phyloP scores from a whole-genome alignment of 2,329 filamentous ascomycete species.

The Akanthomyces dipterigenus region DNA sequence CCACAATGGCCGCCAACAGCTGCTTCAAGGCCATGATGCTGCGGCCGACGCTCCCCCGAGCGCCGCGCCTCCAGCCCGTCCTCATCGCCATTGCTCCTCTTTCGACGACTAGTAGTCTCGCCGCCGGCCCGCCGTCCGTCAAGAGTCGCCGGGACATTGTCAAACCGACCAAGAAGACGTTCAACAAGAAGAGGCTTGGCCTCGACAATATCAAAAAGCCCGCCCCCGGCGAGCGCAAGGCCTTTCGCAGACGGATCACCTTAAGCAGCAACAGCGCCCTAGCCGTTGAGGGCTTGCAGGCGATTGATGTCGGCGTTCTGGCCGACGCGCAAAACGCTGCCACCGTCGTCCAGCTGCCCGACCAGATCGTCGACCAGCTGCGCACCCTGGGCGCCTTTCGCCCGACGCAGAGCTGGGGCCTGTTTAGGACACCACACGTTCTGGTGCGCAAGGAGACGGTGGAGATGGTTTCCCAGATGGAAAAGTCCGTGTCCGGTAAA shows the following conservation, averaged over 20 bases:
- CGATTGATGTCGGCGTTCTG: constrained; percentile 51
- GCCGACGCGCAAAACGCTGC: constrained; percentile 51
- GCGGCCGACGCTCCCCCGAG: constrained; percentile 26
- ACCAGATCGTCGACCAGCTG: constrained; percentile 68
- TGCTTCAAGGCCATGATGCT: constrained; percentile 36
- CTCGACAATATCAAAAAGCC: constrained; percentile 49
- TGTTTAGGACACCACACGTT: constrained; percentile 76
- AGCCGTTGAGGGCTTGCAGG: constrained; percentile 60
- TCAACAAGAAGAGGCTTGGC: constrained; percentile 42
- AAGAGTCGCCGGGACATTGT: constrained; percentile 31
- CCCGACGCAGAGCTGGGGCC: constrained; percentile 75
- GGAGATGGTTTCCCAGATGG: constrained; percentile 59
- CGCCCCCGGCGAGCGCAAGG: constrained; percentile 74
- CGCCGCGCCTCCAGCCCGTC: constrained; percentile 27
- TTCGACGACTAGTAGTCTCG: constrained; percentile 29
- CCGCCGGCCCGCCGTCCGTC: constrained; percentile 19
- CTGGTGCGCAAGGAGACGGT: constrained; percentile 75
- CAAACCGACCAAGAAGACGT: constrained; percentile 38
- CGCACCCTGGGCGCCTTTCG: constrained; percentile 87
- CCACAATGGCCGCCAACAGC: constrained; percentile 28
- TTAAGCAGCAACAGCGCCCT: constrained; percentile 93
- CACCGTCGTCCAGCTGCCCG: constrained; percentile 62
- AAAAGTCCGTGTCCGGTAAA: constrained; percentile 44
- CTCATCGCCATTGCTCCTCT: constrained; percentile 32
- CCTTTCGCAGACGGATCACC: constrained; percentile 78